These are phyloP conservation scores for Phylloboletellus chloephorus DNA, from an alignment of 1,284 basidiomycete species.

Conservation along the genomic window DNA sequence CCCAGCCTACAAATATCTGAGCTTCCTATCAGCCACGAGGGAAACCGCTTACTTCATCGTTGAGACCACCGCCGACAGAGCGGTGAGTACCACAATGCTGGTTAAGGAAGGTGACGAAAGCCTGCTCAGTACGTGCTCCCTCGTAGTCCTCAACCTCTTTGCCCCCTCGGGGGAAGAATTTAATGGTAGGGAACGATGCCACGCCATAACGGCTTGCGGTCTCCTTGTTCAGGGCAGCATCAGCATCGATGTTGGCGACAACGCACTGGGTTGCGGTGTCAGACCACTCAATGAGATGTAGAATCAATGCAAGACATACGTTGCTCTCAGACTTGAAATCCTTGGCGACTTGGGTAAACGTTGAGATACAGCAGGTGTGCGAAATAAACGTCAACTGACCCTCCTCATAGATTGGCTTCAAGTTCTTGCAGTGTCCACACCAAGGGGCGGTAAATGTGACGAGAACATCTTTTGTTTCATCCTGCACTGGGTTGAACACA, in stretches of 20 bases:
- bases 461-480: constrained; percentile 78
- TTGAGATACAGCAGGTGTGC: constrained; percentile 4
- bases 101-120: constrained; percentile 74
- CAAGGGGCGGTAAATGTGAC: constrained; percentile 88
- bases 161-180: constrained; percentile 82
- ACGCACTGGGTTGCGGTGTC: constrained; percentile 54
- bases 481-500: constrained; percentile 36
- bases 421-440: constrained; percentile 84
- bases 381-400: constrained; percentile 26
- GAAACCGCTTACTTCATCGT: constrained; percentile 50
- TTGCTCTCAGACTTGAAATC: constrained; percentile 75
- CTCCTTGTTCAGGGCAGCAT: constrained; percentile 74
- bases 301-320: constrained; percentile 38
- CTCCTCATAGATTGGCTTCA: constrained; percentile 86
- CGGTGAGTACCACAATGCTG: constrained; percentile 86
- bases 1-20: constrained; percentile 55
- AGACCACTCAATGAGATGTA: constrained; percentile 1
- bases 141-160: constrained; percentile 64
- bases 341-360: constrained; percentile 51
- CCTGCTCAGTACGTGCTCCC: constrained; percentile 60
- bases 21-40: not conserved
- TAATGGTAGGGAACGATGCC: constrained; percentile 83
- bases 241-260: constrained; percentile 88
- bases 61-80: constrained; percentile 74
- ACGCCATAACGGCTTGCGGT: constrained; percentile 75